Percentiles rank a stretch among this genome's conserved stretches.
Evolutionary conservation across 2,329 filamentous ascomycete genomes (phyloP).

Genomic region (Hymenoscyphus fraxineus): DNA sequence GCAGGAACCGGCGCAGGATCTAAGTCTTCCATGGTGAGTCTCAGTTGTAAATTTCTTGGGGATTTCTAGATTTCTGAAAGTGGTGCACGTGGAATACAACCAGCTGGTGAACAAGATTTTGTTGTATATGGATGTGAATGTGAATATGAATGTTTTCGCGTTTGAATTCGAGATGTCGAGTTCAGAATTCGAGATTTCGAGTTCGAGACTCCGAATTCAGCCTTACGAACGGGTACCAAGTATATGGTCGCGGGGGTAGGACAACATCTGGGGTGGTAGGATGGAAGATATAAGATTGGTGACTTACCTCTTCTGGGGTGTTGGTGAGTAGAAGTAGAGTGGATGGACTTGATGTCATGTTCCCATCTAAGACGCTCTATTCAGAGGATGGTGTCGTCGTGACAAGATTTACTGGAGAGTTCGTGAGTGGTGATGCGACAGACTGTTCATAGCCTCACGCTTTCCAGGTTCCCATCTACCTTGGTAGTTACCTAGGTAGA

Average conservation of each 20-base stretch:
- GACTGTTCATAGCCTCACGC: too few relatives aligned
- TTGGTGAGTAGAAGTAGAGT: not conserved
- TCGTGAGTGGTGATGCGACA: too few relatives aligned
- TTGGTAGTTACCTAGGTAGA: too few relatives aligned
- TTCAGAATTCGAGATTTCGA: too few relatives aligned
- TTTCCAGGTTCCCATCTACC: too few relatives aligned
- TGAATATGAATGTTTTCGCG: not conserved
- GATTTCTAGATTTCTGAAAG: not conserved
- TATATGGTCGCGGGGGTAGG: not conserved
- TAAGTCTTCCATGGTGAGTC: constrained; percentile 2
- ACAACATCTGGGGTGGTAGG: not conserved
- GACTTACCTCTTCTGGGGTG: not conserved
- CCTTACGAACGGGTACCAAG: not conserved
- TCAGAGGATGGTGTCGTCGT: not conserved
- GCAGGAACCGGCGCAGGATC: not conserved
- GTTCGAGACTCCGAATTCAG: not conserved
- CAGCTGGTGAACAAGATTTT: not conserved
- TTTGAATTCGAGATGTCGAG: too few relatives aligned
- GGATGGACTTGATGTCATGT: not conserved
- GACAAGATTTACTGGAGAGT: too few relatives aligned
- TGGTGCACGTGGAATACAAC: not conserved
- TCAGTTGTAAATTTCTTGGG: not conserved
- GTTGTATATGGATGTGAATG: not conserved
- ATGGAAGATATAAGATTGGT: not conserved
- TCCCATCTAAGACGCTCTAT: not conserved